Evolutionary conservation across 192 early-diverging fungal genomes (phyloP), one percentile per base, ranked within the genome.

Genomic region (Entomortierella parvispora): DNA sequence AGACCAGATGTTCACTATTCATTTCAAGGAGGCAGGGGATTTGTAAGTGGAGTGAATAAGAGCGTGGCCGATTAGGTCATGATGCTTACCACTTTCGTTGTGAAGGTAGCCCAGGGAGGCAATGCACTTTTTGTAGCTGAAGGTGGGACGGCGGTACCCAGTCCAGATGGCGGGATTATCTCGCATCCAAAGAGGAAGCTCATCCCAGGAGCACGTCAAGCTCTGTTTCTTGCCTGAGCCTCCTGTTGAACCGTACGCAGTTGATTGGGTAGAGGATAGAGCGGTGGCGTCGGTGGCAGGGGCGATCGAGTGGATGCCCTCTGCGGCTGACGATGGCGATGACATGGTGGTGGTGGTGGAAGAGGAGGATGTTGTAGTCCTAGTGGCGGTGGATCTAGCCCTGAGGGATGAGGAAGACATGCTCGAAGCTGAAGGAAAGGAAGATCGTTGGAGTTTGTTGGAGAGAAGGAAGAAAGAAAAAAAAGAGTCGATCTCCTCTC

Each of bases 51-150:
- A n/a, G n/a, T n/a, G n/a, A n/a, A n/a, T n/a, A n/a, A n/a, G n/a
- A n/a, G n/a, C n/a, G n/a, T n/a, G n/a, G n/a, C n/a, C n/a, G n/a
- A n/a, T n/a, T n/a, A n/a, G n/a, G n/a, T n/a, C n/a, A n/a, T n/a
- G n/a, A n/a, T n/a, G n/a, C 65, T 63, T 80, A 86, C 93, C 96
- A 44, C 89, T 92, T 79, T 98, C 97, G 74, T 98, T 98, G 81
- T 98, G 95, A 22, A 95, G 51, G 80, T 93, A 96, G 22, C 89
- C 82, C 59, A 95, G 68, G 11, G 94, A 92, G 18, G 85, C 80
- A 33, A 93, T 62, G 79, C 96, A 98, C 58, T 81, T 88, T 3
- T 37, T 60, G 72, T 92, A 96, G 49, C 92, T 95, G 59, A 91
- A 82, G 9, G 86, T 86, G 32, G 92, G 89, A 23, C 87, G 85